phyloP scores from a whole-genome alignment of 345 rosid genomes.

The Toxicodendron radicans region DNA sequence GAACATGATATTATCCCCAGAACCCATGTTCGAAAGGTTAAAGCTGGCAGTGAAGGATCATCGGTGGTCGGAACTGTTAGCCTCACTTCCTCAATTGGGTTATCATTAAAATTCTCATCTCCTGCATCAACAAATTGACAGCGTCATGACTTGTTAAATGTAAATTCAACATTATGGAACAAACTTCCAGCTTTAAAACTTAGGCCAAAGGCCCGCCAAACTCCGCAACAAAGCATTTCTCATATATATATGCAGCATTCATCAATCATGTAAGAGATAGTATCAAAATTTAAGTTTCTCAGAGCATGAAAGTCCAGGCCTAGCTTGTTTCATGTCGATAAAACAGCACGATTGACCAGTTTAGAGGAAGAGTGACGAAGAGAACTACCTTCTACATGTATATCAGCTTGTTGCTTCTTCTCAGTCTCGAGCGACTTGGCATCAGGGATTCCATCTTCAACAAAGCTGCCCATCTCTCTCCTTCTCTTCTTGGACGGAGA shows the following conservation, averaged over 20 bases:
- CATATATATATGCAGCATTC: neutral
- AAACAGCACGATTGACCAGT: neutral
- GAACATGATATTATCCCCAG: slow-evolving; percentile 5
- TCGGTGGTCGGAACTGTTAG: slow-evolving; percentile 12
- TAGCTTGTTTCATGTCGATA: neutral
- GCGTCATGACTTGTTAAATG: neutral
- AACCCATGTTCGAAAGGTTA: slow-evolving; percentile 19
- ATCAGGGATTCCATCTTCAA: slow-evolving; percentile 4
- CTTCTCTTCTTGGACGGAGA: neutral
- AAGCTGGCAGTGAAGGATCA: neutral
- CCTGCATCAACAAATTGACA: slow-evolving; percentile 25
- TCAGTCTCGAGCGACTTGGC: neutral
- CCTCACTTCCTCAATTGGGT: slow-evolving; percentile 15
- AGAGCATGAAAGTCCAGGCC: neutral
- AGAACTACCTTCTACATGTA: neutral
- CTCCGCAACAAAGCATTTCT: neutral
- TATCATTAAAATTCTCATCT: slow-evolving; percentile 20
- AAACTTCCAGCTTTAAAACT: neutral
- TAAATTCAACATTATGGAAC: neutral
- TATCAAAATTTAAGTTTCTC: neutral
- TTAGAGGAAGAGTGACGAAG: neutral
- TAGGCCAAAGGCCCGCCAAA: no score
- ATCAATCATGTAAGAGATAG: neutral
- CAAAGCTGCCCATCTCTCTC: slow-evolving; percentile 10
- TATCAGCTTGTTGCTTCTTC: neutral